Base-by-base conservation (phyloP, 768 basidiomycete genomes). In the Suillus clintonianus region DNA sequence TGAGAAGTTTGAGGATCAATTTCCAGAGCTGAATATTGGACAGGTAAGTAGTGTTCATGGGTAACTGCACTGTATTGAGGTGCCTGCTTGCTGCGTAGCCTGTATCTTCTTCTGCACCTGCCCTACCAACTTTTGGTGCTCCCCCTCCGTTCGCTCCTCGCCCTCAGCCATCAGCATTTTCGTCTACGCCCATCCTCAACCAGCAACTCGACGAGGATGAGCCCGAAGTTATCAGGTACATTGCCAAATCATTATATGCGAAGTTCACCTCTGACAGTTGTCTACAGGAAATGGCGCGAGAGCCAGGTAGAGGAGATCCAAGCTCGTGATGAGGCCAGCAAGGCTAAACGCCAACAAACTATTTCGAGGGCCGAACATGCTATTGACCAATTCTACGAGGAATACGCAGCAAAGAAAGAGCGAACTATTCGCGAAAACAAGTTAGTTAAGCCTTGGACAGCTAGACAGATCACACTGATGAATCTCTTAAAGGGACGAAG, bases 391-490 rank as follows among this genome's bases (percentile, higher is more conserved):
- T 96, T 95, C 75, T 96, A 96, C 71, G 91, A 92, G 72, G 85
- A 90, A 58, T 95, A 99, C 73, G 85, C 92, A 41, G 82, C 83
- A 64, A 92, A 93, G 82, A 97, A 96, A 79, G 93, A 95, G 79
- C 86, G 86, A 74, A 88, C 88, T 68, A 97, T 99, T 69, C 83
- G 91, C 53, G 90, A 96, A 76, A 99, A 99, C 85, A 99, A 99
- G 97, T 97, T 30, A 39, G 61, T 63, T 32, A 1, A 43, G 42
- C 60, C 50, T 27, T 37, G 34, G 41, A 39, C 60, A 64, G 55
- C 1, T 3, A 43, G 22, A 37, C 7, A 14, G 42, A 15, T 1
- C 54, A n/a, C 24, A 43, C n/a, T 68, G 39, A 69, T 53, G 32
- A 15, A 34, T 42, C 59, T 24, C 22, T 30, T 45, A 47, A 72